Evolutionary conservation across 176 grass and related monocot genomes (phyloP), one percentile per base, ranked within the genome.

Genomic region (Triticum aestivum): DNA sequence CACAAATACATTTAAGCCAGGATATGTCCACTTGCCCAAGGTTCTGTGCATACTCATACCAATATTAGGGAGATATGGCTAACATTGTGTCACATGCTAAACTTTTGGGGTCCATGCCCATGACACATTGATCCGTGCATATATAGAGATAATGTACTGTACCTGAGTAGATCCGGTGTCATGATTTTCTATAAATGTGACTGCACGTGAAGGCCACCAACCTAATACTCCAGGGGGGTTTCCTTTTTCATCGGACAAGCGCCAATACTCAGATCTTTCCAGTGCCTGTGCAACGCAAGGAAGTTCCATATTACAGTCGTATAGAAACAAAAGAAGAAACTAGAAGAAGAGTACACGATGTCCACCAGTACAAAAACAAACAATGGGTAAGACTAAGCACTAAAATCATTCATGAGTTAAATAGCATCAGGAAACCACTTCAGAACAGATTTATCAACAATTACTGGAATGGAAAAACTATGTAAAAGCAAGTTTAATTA

Each of bases 141-240:
- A 13, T 44, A 70, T n/a, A 79, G 37, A 79, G 42, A 75, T 81
- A 44, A n/a, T 80, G 18, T 11, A 45, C 9, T 41, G 67, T 91
- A 99, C 97, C 94, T 99, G 97, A 81, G 97, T 99, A 63, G 97
- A 99, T 47, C 97, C 97, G 17, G 97, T 99, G 75, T 99, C 97
- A 20, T 99, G 97, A 90, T 99, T 99, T 85, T 99, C 97, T 82
- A 96, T 90, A 86, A 99, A 99, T 80, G 97, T 96, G 82, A 99
- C 92, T 45, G 97, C 94, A 82, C 94, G 90, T n/a, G 97, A 99
- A 83, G 94, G 90, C 97, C 94, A 99, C 97, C 97, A 99, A 72
- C 97, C 97, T 51, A 99, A 44, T 61, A 99, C 94, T 64, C 94
- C 97, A 77, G 94, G 92, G 18, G 94, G 96, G 66, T 93, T 96